A percentile compares a stretch with the other conserved stretches of the same genome.
Conservation (phyloP, 1,284 basidiomycete species). For the Gomphus bonarii region DNA sequence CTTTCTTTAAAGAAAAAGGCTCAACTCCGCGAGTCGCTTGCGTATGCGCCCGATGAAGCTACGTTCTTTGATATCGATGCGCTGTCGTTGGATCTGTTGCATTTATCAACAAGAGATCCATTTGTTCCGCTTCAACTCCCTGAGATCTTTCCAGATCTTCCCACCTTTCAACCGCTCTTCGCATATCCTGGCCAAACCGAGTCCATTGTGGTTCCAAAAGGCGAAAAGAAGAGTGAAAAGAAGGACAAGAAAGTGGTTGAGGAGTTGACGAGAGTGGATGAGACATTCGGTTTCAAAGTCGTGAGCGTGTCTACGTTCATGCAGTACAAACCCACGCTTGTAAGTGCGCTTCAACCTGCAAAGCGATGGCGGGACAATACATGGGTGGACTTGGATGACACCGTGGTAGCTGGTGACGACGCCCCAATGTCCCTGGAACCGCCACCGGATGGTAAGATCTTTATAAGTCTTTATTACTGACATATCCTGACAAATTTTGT, state of each 20-base stretch:
- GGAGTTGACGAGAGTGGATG: constrained; percentile 43
- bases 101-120: constrained; percentile 27
- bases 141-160: constrained; percentile 56
- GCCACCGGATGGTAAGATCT: background rate
- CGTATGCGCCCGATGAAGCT: constrained; percentile 47
- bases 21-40: constrained; percentile 34
- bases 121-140: constrained; percentile 37
- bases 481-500: constrained; percentile 1
- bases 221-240: constrained; percentile 46
- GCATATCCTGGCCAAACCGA: constrained; percentile 20
- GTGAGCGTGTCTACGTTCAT: constrained; percentile 58
- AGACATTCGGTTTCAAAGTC: constrained; percentile 55
- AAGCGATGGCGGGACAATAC: constrained; percentile 50
- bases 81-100: constrained; percentile 39
- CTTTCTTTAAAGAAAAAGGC: constrained; percentile 19
- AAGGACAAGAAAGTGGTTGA: constrained; percentile 62
- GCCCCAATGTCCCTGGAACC: constrained; percentile 26
- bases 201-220: constrained; percentile 22
- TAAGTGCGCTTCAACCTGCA: constrained; percentile 58
- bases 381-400: constrained; percentile 54
- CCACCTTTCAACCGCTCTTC: constrained; percentile 39
- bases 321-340: constrained; percentile 53
- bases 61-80: constrained; percentile 46
- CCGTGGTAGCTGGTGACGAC: constrained; percentile 36
- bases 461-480: background rate